These are phyloP conservation scores for Atalantia buxifolia DNA, from an alignment of 345 rosid species.

Conservation along the genomic window DNA sequence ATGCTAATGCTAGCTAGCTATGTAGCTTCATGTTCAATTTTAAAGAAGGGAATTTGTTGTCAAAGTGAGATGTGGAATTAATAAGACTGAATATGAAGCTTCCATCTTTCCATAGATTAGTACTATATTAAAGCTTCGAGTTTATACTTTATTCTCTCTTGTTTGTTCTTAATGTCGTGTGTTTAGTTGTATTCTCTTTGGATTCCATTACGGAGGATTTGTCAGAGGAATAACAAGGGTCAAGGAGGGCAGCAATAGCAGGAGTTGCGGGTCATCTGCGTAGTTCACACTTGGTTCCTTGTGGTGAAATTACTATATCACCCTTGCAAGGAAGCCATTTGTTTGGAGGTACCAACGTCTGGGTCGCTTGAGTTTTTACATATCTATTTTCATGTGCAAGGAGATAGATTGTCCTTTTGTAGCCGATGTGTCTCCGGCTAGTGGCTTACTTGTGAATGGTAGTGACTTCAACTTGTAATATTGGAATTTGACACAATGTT, in stretches of 20 bases:
- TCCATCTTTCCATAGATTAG: neutral
- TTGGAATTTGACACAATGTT: too few species aligned
- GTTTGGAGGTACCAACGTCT: neutral
- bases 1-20: neutral
- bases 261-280: neutral
- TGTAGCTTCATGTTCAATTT: neutral
- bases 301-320: neutral
- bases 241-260: neutral
- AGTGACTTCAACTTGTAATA: too few species aligned
- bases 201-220: neutral
- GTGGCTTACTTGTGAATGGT: too few species aligned
- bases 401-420: neutral
- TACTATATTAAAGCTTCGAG: neutral
- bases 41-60: constrained; percentile 19
- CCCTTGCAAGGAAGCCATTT: neutral
- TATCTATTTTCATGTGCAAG: neutral
- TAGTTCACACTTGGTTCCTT: neutral
- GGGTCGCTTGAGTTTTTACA: neutral
- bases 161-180: neutral
- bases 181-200: neutral
- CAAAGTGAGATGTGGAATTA: neutral
- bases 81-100: neutral
- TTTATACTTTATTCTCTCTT: neutral
- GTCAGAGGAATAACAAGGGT: neutral
- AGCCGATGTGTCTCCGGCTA: too few species aligned